Percentiles rank a stretch among this genome's conserved stretches.
These are phyloP conservation scores for Bipolaris victoriae DNA, from an alignment of 2,329 filamentous ascomycete species.

Conservation along the genomic window DNA sequence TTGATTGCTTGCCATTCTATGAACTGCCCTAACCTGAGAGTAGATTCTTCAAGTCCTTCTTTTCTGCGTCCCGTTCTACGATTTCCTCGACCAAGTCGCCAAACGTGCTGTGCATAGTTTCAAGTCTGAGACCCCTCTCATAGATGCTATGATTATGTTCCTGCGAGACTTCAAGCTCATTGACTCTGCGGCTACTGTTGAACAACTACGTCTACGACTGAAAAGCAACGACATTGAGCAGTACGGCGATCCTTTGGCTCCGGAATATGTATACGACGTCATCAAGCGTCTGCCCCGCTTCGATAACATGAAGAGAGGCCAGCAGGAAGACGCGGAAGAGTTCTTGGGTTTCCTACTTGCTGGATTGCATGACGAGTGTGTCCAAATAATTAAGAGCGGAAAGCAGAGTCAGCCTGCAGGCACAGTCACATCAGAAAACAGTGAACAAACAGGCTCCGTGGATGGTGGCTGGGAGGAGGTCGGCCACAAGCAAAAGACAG, in stretches of 20 bases:
- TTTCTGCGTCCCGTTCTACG: slow-evolving; percentile 92
- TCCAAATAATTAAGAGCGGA: slow-evolving; percentile 70
- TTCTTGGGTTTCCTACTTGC: slow-evolving; percentile 93
- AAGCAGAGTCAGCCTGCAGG: slow-evolving; percentile 38
- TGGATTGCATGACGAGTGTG: slow-evolving; percentile 91
- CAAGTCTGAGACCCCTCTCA: slow-evolving; percentile 90
- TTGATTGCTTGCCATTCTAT: neutral
- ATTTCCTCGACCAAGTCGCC: slow-evolving; percentile 86
- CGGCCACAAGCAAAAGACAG: slow-evolving; percentile 85
- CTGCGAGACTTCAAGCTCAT: slow-evolving; percentile 90
- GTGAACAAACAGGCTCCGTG: slow-evolving; percentile 54
- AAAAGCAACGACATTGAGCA: slow-evolving; percentile 86
- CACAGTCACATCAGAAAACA: slow-evolving; percentile 51
- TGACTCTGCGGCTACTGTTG: slow-evolving; percentile 74
- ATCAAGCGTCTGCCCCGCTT: slow-evolving; percentile 88
- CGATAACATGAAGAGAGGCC: slow-evolving; percentile 91
- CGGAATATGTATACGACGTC: slow-evolving; percentile 93
- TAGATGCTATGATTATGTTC: slow-evolving; percentile 98
- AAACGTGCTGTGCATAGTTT: slow-evolving; percentile 87
- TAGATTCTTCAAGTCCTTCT: slow-evolving; percentile 94
- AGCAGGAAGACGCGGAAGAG: slow-evolving; percentile 97
- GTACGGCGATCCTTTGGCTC: slow-evolving; percentile 88
- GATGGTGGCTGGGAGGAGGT: slow-evolving; percentile 91
- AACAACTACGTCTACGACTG: slow-evolving; percentile 74
- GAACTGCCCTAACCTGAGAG: slow-evolving; percentile 38